Base-by-base conservation (phyloP, 352 stramenopile genomes). In the Aphanomyces euteiches region DNA sequence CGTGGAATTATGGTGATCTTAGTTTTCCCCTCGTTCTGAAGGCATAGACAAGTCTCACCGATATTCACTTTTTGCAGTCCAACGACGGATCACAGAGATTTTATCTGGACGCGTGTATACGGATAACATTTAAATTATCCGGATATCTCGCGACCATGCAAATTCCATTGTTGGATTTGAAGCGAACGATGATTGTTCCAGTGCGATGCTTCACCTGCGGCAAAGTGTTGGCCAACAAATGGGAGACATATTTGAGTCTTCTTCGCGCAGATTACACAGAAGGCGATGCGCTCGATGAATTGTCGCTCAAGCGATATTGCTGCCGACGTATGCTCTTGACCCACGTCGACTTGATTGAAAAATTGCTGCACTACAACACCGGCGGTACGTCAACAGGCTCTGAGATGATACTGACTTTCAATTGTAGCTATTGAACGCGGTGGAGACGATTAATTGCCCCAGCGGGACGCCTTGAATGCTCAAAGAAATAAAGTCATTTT, bases 201-300 rank as follows among this genome's bases (percentile, higher is more conserved):
- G 97, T 99, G 74, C 92, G 97, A 75, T 99, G 97, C 88, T 99
- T 99, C 83, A 99, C 97, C 65, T 99, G 97, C 82, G 97, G 97
- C 74, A 99, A 99, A 83, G 94, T 99, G 76, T 98, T 99, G 78
- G 97, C 96, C 61, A 99, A 99, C 86, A 99, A 99, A 85, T 99
- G 96, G 95, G 97, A 99, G 81, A 98, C 94, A 8, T 99, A 99
- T 83, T 83, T 99, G 39, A 90, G 95, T 73, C 84, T 99, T 60
- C 81, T 99, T 61, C 90, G 98, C 70, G 92, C 94, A 36, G 96
- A 99, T 84, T 98, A 97, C 81, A 98, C 95, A 13, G 97, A 99
- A 77, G 93, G 96, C 63, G 96, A 99, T 74, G 97, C 97, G 45
- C 81, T 99, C 50, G 96, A 99, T 81, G 95, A 99, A 81, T 83